These are phyloP conservation scores for Lactarius hengduanensis DNA, from an alignment of 768 basidiomycete genomes.

Conservation along the genomic window DNA sequence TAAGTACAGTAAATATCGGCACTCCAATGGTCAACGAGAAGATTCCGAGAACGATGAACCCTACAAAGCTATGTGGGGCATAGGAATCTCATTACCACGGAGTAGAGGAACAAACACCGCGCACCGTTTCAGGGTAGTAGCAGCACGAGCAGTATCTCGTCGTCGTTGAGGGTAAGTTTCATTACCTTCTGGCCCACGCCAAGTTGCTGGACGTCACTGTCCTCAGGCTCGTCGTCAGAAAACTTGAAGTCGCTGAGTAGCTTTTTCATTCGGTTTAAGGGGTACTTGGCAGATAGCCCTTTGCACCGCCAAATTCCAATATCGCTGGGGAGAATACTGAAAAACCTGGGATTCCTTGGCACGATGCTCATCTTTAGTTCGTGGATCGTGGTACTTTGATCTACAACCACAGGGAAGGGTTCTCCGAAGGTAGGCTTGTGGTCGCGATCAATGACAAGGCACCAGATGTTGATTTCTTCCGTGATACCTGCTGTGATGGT, in stretches of 20 bases:
- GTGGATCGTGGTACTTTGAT: background rate
- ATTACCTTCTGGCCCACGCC: background rate
- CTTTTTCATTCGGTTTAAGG: background rate
- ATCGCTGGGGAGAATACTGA: background rate
- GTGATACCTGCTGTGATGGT: background rate
- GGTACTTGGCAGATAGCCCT: background rate
- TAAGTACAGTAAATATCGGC: background rate
- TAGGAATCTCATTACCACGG: background rate
- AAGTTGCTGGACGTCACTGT: conserved; percentile 13
- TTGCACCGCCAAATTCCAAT: background rate
- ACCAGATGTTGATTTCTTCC: background rate
- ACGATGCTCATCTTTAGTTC: background rate
- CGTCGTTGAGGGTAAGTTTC: background rate
- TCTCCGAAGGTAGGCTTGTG: background rate
- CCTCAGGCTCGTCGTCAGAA: background rate
- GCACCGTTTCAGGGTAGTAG: background rate
- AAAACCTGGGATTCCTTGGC: too few relatives aligned
- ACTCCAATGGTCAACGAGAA: background rate
- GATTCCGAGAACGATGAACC: background rate
- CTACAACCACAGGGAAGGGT: background rate
- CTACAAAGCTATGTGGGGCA: background rate
- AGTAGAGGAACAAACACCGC: background rate
- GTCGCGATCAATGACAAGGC: background rate
- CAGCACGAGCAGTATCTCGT: background rate
- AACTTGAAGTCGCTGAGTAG: background rate